These are phyloP conservation scores for Vitis hybrid DNA, from an alignment of 177 flowering plant species.

Conservation along the genomic window DNA sequence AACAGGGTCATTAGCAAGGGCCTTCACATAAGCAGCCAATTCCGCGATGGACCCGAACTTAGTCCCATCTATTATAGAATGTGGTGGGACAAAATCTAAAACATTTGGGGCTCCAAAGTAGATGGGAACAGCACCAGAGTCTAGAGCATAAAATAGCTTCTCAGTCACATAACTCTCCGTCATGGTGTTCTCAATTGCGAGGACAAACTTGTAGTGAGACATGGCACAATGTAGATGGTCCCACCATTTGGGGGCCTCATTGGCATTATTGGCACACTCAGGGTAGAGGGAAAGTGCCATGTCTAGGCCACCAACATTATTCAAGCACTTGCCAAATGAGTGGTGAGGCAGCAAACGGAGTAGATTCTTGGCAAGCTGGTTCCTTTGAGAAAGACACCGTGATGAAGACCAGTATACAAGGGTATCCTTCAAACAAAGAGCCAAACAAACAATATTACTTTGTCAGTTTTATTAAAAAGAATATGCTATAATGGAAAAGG, in stretches of 20 bases:
- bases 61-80: conserved; percentile 89
- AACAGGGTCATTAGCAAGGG: conserved; percentile 84
- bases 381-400: conserved; percentile 79
- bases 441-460: neutral
- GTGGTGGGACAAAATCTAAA: conserved; percentile 86
- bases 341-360: conserved; percentile 79
- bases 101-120: conserved; percentile 98
- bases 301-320: conserved; percentile 89
- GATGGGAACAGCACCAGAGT: conserved; percentile 90
- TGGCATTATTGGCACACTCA: conserved; percentile 56
- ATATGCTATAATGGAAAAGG: neutral
- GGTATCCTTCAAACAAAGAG: conserved; percentile 48
- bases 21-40: conserved; percentile 75
- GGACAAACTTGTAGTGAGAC: conserved; percentile 98
- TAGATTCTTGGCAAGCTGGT: conserved; percentile 64
- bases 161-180: conserved; percentile 97
- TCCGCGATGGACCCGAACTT: conserved; percentile 70
- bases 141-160: conserved; percentile 93
- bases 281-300: conserved; percentile 81
- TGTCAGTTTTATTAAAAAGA: neutral
- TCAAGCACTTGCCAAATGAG: conserved; percentile 96
- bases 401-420: conserved; percentile 99
- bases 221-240: conserved; percentile 98
- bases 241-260: conserved; percentile 77
- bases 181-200: conserved; percentile 89